A percentile compares a stretch with the other conserved stretches of the same genome.
phyloP scores from a whole-genome alignment of 1,139 yeast species.

The Geotrichum aggregatum region DNA sequence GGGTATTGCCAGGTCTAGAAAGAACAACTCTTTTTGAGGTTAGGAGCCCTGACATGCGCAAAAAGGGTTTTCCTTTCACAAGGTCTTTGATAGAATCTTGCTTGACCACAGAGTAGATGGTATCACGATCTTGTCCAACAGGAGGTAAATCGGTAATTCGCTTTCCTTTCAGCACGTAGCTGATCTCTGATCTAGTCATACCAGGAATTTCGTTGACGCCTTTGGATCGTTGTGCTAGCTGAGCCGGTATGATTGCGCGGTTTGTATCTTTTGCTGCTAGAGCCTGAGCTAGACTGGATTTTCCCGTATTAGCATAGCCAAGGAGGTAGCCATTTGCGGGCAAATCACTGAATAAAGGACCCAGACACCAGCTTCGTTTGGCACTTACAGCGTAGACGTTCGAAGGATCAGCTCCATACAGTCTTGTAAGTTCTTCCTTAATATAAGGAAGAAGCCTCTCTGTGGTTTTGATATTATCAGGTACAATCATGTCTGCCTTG shows the following conservation, averaged over 20 bases:
- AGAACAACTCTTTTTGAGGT: conserved; percentile 30
- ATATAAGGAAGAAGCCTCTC: conserved; percentile 47
- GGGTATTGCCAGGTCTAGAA: conserved; percentile 45
- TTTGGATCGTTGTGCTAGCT: conserved; percentile 24
- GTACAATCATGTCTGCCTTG: conserved; percentile 54
- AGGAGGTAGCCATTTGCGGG: conserved; percentile 53
- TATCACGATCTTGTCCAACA: conserved; percentile 39
- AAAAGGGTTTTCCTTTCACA: conserved; percentile 42
- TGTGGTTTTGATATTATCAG: conserved; percentile 36
- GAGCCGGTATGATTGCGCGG: conserved; percentile 10
- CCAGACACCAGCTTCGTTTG: conserved; percentile 50
- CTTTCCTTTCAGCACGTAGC: conserved; percentile 38
- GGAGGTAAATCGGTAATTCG: conserved; percentile 57
- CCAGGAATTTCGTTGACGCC: conserved; percentile 51
- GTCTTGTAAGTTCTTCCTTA: conserved; percentile 43
- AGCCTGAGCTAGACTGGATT: conserved; percentile 59
- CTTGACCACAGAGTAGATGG: conserved; percentile 39
- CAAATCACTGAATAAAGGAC: conserved; percentile 38
- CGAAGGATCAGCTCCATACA: conserved; percentile 44
- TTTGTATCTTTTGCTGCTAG: conserved; percentile 39
- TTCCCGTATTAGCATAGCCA: conserved; percentile 76
- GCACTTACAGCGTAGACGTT: conserved; percentile 53
- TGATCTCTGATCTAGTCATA: conserved; percentile 49
- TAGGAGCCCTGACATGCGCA: conserved; percentile 40
- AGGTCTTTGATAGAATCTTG: conserved; percentile 40